Evolutionary conservation across 805 yeast genomes (phyloP).

Genomic region (Saccharomycopsis sp.): DNA sequence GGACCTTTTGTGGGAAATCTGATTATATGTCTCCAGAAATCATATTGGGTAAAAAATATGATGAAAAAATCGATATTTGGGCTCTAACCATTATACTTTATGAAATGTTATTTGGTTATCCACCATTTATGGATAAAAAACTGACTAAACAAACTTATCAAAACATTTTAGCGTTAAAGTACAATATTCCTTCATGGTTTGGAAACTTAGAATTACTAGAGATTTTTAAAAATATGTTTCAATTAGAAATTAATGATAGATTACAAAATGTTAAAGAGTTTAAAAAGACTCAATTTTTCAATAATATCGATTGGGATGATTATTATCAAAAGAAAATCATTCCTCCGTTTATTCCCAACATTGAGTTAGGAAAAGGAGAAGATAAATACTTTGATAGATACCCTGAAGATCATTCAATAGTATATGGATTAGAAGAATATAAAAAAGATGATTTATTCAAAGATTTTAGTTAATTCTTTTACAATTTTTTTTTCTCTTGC

Average conservation of each 20-base stretch:
- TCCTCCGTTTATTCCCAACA: constrained; percentile 98
- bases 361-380: too few species aligned
- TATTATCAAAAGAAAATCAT: constrained; percentile 73
- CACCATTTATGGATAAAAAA: constrained; percentile 95
- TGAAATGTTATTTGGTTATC: constrained; percentile 99
- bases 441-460: too few species aligned
- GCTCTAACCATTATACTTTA: constrained; percentile 92
- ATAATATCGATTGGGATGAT: constrained; percentile 83
- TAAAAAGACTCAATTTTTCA: constrained; percentile 84
- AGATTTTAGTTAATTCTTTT: too few species aligned
- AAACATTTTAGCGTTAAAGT: constrained; percentile 95
- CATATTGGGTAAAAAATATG: constrained; percentile 85
- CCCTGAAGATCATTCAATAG: too few species aligned
- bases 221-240: constrained; percentile 90
- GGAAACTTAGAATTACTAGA: constrained; percentile 97
- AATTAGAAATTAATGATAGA: constrained; percentile 87
- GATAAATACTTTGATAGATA: too few species aligned
- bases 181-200: too few species aligned
- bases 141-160: constrained; percentile 94
- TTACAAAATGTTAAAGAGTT: constrained; percentile 89
- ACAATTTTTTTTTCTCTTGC: too few species aligned
- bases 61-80: constrained; percentile 99
- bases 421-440: too few species aligned
- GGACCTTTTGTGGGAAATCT: constrained; percentile 97
- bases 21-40: constrained; percentile 98